These are phyloP conservation scores for Saccharomyces hybrid DNA, from an alignment of 1,139 yeast species.

Conservation along the genomic window DNA sequence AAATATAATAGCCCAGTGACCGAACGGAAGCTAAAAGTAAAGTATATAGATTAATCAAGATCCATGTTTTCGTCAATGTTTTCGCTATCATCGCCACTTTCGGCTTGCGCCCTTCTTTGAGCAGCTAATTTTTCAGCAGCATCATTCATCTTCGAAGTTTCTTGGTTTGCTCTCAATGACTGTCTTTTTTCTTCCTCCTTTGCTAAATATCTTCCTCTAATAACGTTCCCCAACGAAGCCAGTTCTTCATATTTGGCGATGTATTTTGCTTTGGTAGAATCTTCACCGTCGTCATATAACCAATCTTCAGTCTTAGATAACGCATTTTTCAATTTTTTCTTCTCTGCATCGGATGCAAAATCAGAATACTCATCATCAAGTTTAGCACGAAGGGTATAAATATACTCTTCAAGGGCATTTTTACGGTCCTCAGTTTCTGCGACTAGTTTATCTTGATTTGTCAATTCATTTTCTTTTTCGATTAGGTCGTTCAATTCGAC, in stretches of 20 bases:
- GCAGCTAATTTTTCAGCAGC: conserved; percentile 90
- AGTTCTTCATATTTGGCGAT: conserved; percentile 97
- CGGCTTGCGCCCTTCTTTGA: conserved; percentile 47
- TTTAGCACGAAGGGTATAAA: conserved; percentile 95
- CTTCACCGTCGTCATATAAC: conserved; percentile 97
- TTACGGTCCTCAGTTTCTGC: conserved; percentile 98
- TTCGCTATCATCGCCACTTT: conserved; percentile 29
- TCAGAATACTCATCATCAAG: conserved; percentile 84
- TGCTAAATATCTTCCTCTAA: conserved; percentile 89
- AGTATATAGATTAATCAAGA: conserved; percentile 3
- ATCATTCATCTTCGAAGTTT: conserved; percentile 78
- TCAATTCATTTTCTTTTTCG: conserved; percentile 79
- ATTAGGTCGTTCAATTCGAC: conserved; percentile 50
- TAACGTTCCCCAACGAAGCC: conserved; percentile 88
- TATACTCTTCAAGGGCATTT: conserved; percentile 97
- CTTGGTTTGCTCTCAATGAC: conserved; percentile 79
- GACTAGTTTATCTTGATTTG: conserved; percentile 87
- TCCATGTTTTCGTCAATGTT: conserved; percentile 22
- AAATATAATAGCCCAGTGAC: not conserved
- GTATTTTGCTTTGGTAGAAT: conserved; percentile 92
- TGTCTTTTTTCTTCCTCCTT: conserved; percentile 95
- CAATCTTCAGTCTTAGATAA: conserved; percentile 91
- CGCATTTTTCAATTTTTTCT: conserved; percentile 64
- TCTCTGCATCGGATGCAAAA: conserved; percentile 88
- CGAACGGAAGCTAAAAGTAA: not conserved